A percentile compares a stretch with the other conserved stretches of the same genome.
Evolutionary conservation across 2,329 filamentous ascomycete genomes (phyloP).

Genomic region (Torrubiellomyces zombiae): DNA sequence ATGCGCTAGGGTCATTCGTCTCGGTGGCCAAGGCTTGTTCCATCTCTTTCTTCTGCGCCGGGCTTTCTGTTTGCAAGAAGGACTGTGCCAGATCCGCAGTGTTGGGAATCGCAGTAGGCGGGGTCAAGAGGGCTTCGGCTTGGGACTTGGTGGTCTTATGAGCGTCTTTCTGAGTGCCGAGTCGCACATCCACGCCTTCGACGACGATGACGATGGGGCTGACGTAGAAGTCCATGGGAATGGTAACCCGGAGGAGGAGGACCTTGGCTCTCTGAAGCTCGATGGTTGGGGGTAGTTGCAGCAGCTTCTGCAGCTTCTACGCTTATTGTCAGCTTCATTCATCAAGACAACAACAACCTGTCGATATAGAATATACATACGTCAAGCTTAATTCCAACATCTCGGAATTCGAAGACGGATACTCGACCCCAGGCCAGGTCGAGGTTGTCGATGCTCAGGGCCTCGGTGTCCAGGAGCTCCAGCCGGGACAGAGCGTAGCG

Average conservation of each 20-base stretch:
- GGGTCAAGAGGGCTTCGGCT: constrained; percentile 11
- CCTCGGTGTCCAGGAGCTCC: constrained; percentile 76
- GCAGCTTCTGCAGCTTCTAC: constrained; percentile 61
- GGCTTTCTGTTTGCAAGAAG: constrained; percentile 57
- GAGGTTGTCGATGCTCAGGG: constrained; percentile 70
- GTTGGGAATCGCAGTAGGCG: constrained; percentile 38
- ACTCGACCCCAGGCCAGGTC: constrained; percentile 70
- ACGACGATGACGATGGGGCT: constrained; percentile 71
- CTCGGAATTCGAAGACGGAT: constrained; percentile 69
- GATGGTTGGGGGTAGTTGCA: constrained; percentile 59
- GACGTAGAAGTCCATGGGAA: constrained; percentile 77
- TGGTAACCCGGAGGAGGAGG: constrained; percentile 58
- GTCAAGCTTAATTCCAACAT: constrained; percentile 68
- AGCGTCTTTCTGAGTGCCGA: constrained; percentile 29
- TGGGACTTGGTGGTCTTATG: constrained; percentile 24
- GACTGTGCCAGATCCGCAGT: constrained; percentile 60
- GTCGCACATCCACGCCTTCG: constrained; percentile 59
- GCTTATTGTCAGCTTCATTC: too few species aligned
- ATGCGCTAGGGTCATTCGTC: constrained; percentile 44
- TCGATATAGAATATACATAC: constrained; percentile 23
- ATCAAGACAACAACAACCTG: too few species aligned
- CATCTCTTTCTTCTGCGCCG: constrained; percentile 46
- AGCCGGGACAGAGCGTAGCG: constrained; percentile 71
- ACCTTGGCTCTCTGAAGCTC: constrained; percentile 60
- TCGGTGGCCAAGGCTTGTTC: constrained; percentile 52